A percentile compares a stretch with the other conserved stretches of the same genome.
phyloP scores from a whole-genome alignment of 78 protist genomes.

The Dictyostelium brefeldianum region DNA sequence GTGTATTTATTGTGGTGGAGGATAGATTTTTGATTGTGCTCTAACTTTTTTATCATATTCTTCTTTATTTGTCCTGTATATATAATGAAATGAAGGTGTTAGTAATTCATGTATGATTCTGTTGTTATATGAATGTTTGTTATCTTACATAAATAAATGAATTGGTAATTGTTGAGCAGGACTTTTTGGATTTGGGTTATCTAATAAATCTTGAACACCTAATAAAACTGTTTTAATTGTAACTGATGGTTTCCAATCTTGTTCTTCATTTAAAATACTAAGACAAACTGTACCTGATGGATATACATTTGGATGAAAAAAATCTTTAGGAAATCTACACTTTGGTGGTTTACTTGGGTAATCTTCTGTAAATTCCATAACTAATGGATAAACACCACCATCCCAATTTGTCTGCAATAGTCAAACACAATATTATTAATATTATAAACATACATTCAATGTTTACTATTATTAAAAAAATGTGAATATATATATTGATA shows the following conservation, averaged over 20 bases:
- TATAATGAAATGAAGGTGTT: not conserved
- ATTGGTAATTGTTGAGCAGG: conserved; percentile 98
- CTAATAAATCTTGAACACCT: conserved; percentile 97
- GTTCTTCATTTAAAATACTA: conserved; percentile 95
- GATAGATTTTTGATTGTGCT: conserved; percentile 39
- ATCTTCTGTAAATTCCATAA: conserved; percentile 93
- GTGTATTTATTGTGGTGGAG: conserved; percentile 42
- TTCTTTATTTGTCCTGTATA: conserved; percentile 23
- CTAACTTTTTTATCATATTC: conserved; percentile 52
- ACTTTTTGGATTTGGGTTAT: conserved; percentile 93
- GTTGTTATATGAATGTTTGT: not conserved
- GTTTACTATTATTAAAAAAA: not conserved
- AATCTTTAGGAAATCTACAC: conserved; percentile 89
- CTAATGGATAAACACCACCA: conserved; percentile 94
- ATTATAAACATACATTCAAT: no score
- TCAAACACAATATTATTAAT: not conserved
- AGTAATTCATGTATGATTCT: no score
- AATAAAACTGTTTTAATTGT: conserved; percentile 93
- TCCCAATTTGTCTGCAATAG: conserved; percentile 91
- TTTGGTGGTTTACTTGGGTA: conserved; percentile 98
- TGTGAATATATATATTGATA: not conserved
- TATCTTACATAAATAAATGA: conserved; percentile 69
- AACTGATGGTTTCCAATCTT: conserved; percentile 97
- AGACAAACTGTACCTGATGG: conserved; percentile 99
- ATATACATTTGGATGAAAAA: conserved; percentile 91